Base-by-base conservation (phyloP, 805 yeast genomes). In the Metschnikowia lochheadii region DNA sequence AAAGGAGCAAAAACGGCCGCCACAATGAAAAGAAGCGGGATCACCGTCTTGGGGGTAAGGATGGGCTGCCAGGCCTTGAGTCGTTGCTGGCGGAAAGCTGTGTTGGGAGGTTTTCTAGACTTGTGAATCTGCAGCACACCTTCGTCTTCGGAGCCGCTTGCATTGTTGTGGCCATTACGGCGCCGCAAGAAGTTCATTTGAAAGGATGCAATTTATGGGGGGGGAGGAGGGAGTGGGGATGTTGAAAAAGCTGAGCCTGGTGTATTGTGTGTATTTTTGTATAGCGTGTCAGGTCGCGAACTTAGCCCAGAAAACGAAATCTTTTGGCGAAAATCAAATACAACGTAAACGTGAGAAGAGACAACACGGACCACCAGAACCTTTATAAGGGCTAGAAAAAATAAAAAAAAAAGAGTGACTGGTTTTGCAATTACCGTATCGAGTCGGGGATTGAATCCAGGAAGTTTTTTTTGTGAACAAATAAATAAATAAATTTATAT, bases 1-100 rank as follows among this genome's bases (percentile, higher is more conserved):
- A 94, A 78, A 1, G 97, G 97, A 1, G 94, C 88, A 69, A 91
- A 90, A 4, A 94, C 76, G 20, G 89, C 73, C 0, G 95, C 89
- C 40, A 88, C 70, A 21, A 86, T 56, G 44, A 90, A 76, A 49
- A 94, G 75, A 46, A 92, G 73, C 2, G 98, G 98, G 41, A 94
- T 78, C 42, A 92, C 97, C 15, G 95, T 84, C 57, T 84, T 84
- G 14, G 98, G 97, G 1, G 97, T 87, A 49, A 94, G 78, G 49
- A 94, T 89, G 1, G 98, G 99, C 59, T 82, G 86, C 86, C 85
- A 82, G 46, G 87, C 84, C 63, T 82, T 81, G 58, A 82, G 71
- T 50, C 87, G 70, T 68, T 82, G 87, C 58, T 87, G 95, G 62
- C 91, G 78, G 63, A 87, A 87, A 2, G 91, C 92, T 6, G 92